Percentiles rank a stretch among this genome's conserved stretches.
Conservation (phyloP, 1,139 yeast genomes). For the Wickerhamiella pararugosa region DNA sequence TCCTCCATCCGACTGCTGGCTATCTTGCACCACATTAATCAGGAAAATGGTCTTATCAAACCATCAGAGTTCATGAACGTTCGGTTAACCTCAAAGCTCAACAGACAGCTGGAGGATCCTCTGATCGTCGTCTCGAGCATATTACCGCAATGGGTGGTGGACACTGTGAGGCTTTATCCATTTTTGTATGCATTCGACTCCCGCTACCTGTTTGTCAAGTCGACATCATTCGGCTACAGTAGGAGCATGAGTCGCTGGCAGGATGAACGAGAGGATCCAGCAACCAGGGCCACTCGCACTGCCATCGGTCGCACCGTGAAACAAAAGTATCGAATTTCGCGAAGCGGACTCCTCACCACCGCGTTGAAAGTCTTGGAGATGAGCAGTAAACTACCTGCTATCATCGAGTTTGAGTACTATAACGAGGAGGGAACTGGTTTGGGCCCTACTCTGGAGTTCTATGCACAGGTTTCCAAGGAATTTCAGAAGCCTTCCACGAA, state of each 20-base stretch:
- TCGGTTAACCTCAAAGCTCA: slow-evolving; percentile 73
- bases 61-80: slow-evolving; percentile 49
- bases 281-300: slow-evolving; percentile 7
- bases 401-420: slow-evolving; percentile 74
- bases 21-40: slow-evolving; percentile 32
- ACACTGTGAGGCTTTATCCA: slow-evolving; percentile 56
- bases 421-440: slow-evolving; percentile 94
- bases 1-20: slow-evolving; percentile 43
- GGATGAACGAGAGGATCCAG: slow-evolving; percentile 18
- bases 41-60: slow-evolving; percentile 15
- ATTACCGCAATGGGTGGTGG: slow-evolving; percentile 74
- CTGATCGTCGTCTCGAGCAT: slow-evolving; percentile 77
- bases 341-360: slow-evolving; percentile 58
- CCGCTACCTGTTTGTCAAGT: slow-evolving; percentile 61
- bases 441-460: slow-evolving; percentile 92
- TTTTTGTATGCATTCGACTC: slow-evolving; percentile 78
- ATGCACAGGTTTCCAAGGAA: slow-evolving; percentile 64
- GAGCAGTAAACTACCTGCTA: slow-evolving; percentile 67
- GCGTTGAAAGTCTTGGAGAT: slow-evolving; percentile 65
- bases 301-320: slow-evolving; percentile 34
- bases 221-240: slow-evolving; percentile 86
- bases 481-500: slow-evolving; percentile 41
- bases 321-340: slow-evolving; percentile 65
- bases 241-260: slow-evolving; percentile 75
- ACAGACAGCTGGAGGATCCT: slow-evolving; percentile 82